These are phyloP conservation scores for Lasiodiplodia gonubiensis DNA, from an alignment of 2,329 filamentous ascomycete genomes.

Conservation along the genomic window DNA sequence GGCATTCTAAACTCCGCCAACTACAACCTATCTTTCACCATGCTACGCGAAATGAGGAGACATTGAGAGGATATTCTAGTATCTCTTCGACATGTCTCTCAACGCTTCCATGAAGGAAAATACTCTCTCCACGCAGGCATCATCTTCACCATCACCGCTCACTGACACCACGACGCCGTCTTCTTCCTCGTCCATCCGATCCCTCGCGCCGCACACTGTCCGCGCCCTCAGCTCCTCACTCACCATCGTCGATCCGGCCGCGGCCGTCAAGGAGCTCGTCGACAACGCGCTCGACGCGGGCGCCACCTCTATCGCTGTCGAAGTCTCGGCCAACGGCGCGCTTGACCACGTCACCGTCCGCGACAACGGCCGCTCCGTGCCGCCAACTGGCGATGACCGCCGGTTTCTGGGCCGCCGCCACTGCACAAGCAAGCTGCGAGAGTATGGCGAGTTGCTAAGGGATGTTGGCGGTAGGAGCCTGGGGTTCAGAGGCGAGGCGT, in stretches of 20 bases:
- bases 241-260: constrained; percentile 63
- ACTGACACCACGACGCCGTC: not conserved
- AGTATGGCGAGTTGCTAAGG: constrained; percentile 64
- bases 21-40: no score
- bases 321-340: constrained; percentile 65
- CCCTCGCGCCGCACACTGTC: constrained; percentile 51
- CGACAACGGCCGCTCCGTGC: constrained; percentile 73
- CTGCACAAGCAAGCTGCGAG: constrained; percentile 74
- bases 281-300: constrained; percentile 78
- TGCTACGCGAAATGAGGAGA: no score
- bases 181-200: constrained; percentile 29
- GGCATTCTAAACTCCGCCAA: not conserved
- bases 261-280: constrained; percentile 75
- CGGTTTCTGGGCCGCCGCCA: constrained; percentile 67
- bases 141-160: not conserved
- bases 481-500: constrained; percentile 78
- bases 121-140: no score
- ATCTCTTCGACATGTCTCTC: no score
- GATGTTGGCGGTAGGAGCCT: constrained; percentile 63
- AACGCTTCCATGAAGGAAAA: no score
- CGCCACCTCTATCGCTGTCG: constrained; percentile 69
- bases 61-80: no score
- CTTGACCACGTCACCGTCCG: constrained; percentile 70
- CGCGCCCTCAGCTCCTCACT: constrained; percentile 66
- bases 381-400: constrained; percentile 65